phyloP scores from a whole-genome alignment of 768 basidiomycete species.

The Calocera cornea region DNA sequence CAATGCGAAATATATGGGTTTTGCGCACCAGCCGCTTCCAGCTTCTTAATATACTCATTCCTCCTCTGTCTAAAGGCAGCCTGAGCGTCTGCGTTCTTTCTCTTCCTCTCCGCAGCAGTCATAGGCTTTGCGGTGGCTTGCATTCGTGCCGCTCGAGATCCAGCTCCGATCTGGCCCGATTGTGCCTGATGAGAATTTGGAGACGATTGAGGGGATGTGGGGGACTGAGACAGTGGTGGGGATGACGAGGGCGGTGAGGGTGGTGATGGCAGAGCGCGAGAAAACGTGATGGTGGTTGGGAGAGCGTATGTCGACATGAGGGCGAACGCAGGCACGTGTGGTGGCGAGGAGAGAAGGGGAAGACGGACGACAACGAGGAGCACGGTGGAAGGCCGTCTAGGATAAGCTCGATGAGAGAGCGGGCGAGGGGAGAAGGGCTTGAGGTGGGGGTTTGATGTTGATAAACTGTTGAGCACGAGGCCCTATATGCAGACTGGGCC shows the following conservation, averaged over 20 bases:
- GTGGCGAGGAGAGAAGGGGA: neutral
- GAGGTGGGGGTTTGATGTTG: neutral
- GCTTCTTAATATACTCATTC: slow-evolving; percentile 75
- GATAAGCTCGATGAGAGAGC: neutral
- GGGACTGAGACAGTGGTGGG: slow-evolving; percentile 22
- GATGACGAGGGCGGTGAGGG: slow-evolving; percentile 20
- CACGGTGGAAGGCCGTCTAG: neutral
- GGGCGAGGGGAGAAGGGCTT: neutral
- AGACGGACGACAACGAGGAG: neutral
- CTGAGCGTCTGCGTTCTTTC: slow-evolving; percentile 77
- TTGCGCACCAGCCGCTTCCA: slow-evolving; percentile 56
- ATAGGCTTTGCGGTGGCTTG: neutral
- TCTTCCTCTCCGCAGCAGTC: neutral
- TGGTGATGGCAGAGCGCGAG: slow-evolving; percentile 33
- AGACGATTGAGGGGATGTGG: slow-evolving; percentile 17
- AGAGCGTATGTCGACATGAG: slow-evolving; percentile 15
- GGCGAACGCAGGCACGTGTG: neutral
- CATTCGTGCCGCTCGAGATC: neutral
- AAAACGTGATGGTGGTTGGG: slow-evolving; percentile 16
- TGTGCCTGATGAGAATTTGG: slow-evolving; percentile 20
- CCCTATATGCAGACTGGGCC: neutral
- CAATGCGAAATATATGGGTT: neutral
- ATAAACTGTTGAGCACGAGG: neutral
- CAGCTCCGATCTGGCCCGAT: neutral
- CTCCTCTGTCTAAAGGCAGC: slow-evolving; percentile 53